Evolutionary conservation across 2,329 filamentous ascomycete species (phyloP).

Genomic region (Colletotrichum sp.): DNA sequence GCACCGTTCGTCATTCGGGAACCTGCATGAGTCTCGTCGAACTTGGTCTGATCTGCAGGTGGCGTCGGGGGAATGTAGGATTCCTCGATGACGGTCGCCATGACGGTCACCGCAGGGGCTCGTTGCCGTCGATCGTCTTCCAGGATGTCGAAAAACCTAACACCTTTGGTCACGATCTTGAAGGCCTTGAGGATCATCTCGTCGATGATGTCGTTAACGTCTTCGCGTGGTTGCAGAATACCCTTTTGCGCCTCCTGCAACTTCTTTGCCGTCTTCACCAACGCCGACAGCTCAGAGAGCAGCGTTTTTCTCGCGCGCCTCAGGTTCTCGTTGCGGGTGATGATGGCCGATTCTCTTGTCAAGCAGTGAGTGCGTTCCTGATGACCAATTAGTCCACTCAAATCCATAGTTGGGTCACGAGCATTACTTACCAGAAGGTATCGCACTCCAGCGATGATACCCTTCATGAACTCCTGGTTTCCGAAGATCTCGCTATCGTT

Average conservation of each 20-base stretch:
- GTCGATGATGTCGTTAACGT: conserved; percentile 80
- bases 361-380: conserved; percentile 90
- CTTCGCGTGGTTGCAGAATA: conserved; percentile 50
- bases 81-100: conserved; percentile 66
- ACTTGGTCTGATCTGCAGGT: conserved; percentile 61
- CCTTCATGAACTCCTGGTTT: conserved; percentile 93
- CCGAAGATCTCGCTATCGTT: conserved; percentile 81
- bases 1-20: conserved; percentile 41
- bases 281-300: conserved; percentile 84
- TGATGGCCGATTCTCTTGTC: conserved; percentile 77
- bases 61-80: conserved; percentile 66
- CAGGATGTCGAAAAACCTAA: conserved; percentile 87
- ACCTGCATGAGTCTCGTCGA: conserved; percentile 49
- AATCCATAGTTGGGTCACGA: too few species aligned
- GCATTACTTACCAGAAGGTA: conserved; percentile 76
- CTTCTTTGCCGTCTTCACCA: conserved; percentile 88
- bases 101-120: conserved; percentile 59
- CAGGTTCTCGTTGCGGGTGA: conserved; percentile 77
- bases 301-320: conserved; percentile 85
- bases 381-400: background rate
- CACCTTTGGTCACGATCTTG: conserved; percentile 89
- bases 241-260: conserved; percentile 76
- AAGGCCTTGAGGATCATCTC: conserved; percentile 95
- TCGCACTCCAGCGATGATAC: conserved; percentile 90
- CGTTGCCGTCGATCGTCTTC: conserved; percentile 64